Conservation (phyloP, 164 flowering plant genomes). For the Cinnamomum chago region DNA sequence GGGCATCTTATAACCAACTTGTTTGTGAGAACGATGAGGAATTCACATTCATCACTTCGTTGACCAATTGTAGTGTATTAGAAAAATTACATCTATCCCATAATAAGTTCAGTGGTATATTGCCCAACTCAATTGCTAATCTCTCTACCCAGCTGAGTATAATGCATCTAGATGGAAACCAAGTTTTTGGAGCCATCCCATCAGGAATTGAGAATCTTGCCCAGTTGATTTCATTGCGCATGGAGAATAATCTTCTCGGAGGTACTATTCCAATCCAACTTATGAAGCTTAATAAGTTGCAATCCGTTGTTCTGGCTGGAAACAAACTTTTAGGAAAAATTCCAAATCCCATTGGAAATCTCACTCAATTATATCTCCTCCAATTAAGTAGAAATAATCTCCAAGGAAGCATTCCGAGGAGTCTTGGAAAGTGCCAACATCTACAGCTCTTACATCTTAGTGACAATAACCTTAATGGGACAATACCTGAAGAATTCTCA, state of each 20-base stretch:
- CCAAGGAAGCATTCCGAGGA: too few species aligned
- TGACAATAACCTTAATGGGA: slow-evolving; percentile 5
- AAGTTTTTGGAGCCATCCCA: neutral
- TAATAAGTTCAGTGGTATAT: neutral
- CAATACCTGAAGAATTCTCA: neutral
- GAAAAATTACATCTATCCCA: neutral
- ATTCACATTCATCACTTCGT: neutral
- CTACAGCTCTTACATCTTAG: slow-evolving; percentile 6
- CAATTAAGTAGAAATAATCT: neutral
- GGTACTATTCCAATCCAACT: neutral
- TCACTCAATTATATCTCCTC: neutral
- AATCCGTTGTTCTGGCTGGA: too few species aligned
- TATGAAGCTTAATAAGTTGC: too few species aligned
- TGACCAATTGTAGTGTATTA: neutral
- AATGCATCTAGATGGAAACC: neutral
- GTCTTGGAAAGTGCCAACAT: slow-evolving; percentile 18
- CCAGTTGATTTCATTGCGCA: neutral
- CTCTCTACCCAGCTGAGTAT: neutral
- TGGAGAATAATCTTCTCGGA: neutral
- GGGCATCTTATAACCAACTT: neutral
- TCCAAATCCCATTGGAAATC: too few species aligned
- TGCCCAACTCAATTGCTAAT: neutral
- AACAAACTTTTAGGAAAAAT: too few species aligned
- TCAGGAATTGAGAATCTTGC: neutral
- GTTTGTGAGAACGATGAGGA: neutral